Evolutionary conservation across 2,329 filamentous ascomycete genomes (phyloP), one percentile per base, ranked within the genome.

Genomic region (Neopestalotiopsis rosae): DNA sequence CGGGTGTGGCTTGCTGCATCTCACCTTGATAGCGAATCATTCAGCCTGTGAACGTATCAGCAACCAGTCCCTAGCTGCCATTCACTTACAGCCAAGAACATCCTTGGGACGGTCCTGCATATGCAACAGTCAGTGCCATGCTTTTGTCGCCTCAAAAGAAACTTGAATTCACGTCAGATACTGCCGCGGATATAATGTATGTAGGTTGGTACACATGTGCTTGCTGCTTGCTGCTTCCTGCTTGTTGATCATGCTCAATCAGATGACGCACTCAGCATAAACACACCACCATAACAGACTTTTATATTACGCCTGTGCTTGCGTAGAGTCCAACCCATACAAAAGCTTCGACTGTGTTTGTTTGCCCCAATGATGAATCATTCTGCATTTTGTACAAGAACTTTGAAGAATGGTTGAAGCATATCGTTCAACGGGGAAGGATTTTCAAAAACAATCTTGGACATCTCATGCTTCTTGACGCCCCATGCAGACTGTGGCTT

Each of bases 101-200:
- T 28, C 24, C 24, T 28, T 52, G 45, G 57, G 57, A 59, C 57
- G 57, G 57, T 30, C 57, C 57, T 59, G 57, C 57, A 59, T 59
- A 34, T 59, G 57, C 57, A 59, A 13, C 24, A 24, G 24, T 59
- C 24, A 12, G 24, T 24, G 57, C 57, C 57, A 59, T 59, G 57
- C 24, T 17, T 30, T 59, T 7, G 24, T 59, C 30, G 24, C 12
- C 45, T 52, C 45, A 20, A 52, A 52, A 59, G 57, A 59, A 59
- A 59, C 57, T 28, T 59, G 57, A 59, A 59, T 24, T n/a, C 12
- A 59, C 24, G 45, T 52, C 45, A 52, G 45, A 52, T 52, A 20
- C 45, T 52, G 45, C 45, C 45, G 45, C 45, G 45, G 45, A 52
- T 52, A 52, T n/a, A 24, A 17, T 52, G 45, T 52, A 24, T 7